phyloP scores from a whole-genome alignment of 805 yeast species.

The Yarrowia osloensis region DNA sequence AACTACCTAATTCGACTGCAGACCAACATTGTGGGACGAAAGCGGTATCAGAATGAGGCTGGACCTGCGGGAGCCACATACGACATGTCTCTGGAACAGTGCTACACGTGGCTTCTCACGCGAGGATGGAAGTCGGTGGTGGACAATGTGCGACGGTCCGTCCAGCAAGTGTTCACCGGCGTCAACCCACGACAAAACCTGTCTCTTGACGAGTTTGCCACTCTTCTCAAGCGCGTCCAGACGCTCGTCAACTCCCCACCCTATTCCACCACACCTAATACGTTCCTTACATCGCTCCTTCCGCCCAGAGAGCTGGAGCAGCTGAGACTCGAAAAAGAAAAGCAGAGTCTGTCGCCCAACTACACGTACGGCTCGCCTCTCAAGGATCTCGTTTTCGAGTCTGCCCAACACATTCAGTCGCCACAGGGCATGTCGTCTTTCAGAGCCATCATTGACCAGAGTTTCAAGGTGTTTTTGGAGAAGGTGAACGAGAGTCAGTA shows the following conservation, averaged over 20 bases:
- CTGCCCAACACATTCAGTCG: slow-evolving; percentile 48
- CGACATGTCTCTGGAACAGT: slow-evolving; percentile 43
- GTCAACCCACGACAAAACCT: slow-evolving; percentile 75
- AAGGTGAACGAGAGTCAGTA: slow-evolving; percentile 34
- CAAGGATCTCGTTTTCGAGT: slow-evolving; percentile 46
- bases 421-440: slow-evolving; percentile 48
- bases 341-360: slow-evolving; percentile 5
- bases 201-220: slow-evolving; percentile 57
- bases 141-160: slow-evolving; percentile 53
- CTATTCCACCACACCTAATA: slow-evolving; percentile 40
- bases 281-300: slow-evolving; percentile 41
- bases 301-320: slow-evolving; percentile 58
- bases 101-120: slow-evolving; percentile 92
- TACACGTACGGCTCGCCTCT: slow-evolving; percentile 35
- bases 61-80: slow-evolving; percentile 3
- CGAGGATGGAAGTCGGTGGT: slow-evolving; percentile 75
- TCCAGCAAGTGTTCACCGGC: slow-evolving; percentile 59
- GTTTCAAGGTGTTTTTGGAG: slow-evolving; percentile 50
- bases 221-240: slow-evolving; percentile 42
- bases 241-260: slow-evolving; percentile 42
- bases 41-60: slow-evolving; percentile 54
- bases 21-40: slow-evolving; percentile 82
- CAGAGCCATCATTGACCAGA: slow-evolving; percentile 45
- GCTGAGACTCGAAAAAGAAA: slow-evolving; percentile 36
- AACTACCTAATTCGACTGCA: slow-evolving; percentile 80